Percentiles rank a stretch among this genome's conserved stretches.
These are phyloP conservation scores for Fusarium transvaalense DNA, from an alignment of 2,329 filamentous ascomycete genomes.

Conservation along the genomic window DNA sequence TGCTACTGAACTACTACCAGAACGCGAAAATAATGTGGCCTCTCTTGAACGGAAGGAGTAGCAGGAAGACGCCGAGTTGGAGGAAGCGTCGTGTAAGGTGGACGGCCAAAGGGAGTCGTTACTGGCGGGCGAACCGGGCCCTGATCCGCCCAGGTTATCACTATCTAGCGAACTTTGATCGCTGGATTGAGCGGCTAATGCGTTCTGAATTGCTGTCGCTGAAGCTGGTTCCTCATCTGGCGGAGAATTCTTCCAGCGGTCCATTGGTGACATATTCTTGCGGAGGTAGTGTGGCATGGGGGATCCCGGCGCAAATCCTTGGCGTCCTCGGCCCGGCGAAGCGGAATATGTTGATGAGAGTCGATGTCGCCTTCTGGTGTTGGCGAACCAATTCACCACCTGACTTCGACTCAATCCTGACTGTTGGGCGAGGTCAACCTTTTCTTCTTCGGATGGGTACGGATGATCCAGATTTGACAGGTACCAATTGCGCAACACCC, in stretches of 20 bases:
- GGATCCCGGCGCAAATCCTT: constrained; percentile 55
- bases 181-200: constrained; percentile 41
- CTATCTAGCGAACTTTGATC: constrained; percentile 36
- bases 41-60: constrained; percentile 41
- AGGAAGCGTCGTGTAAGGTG: constrained; percentile 40
- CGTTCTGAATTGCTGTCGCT: constrained; percentile 55
- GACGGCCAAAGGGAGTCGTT: constrained; percentile 49
- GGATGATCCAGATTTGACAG: constrained; percentile 59
- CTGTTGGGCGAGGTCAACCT: constrained; percentile 54
- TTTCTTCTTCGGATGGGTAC: constrained; percentile 63
- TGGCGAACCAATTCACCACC: constrained; percentile 65
- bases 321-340: constrained; percentile 44
- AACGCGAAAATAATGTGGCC: constrained; percentile 32
- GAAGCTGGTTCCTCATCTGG: constrained; percentile 60
- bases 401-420: constrained; percentile 61
- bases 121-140: constrained; percentile 51
- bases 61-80: constrained; percentile 49
- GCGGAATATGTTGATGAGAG: constrained; percentile 47
- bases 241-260: constrained; percentile 58
- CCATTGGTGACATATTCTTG: constrained; percentile 59
- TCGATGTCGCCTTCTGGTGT: constrained; percentile 62
- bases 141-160: constrained; percentile 34
- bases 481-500: constrained; percentile 61
- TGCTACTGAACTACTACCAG: constrained; percentile 41
- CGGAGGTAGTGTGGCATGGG: constrained; percentile 56